Percentiles rank a stretch among this genome's conserved stretches.
These are phyloP conservation scores for Globisporangium solare DNA, from an alignment of 352 stramenopile genomes.

Conservation along the genomic window DNA sequence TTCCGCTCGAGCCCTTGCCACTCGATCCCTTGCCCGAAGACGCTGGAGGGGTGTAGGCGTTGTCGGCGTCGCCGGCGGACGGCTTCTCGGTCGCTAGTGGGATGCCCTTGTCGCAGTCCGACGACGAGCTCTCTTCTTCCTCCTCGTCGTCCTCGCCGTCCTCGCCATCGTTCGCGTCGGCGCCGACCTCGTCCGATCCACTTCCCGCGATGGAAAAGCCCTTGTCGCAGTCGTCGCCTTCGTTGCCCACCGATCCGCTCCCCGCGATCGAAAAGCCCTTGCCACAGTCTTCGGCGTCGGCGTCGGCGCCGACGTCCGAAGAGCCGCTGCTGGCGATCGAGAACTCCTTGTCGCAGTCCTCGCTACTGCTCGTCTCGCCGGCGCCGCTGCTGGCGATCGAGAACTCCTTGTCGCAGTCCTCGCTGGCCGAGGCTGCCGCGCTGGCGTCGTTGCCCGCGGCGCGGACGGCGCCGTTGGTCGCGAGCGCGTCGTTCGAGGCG, in stretches of 20 bases:
- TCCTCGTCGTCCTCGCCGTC: no score
- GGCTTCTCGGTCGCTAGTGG: constrained; percentile 13
- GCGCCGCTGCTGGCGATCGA: constrained; percentile 4
- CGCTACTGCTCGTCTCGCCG: no score
- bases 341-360: constrained; percentile 34
- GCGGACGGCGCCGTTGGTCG: constrained; percentile 15
- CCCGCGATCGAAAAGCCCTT: constrained; percentile 12
- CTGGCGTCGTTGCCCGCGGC: constrained; percentile 11
- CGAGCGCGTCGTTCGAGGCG: constrained; percentile 9
- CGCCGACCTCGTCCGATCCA: constrained; percentile 1
- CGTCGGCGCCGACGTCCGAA: no score
- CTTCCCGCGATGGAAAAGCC: constrained; percentile 12
- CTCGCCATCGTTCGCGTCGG: constrained; percentile 3
- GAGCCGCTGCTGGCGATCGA: constrained; percentile 23
- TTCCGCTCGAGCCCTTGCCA: constrained; percentile 2
- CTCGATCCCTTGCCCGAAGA: constrained; percentile 8
- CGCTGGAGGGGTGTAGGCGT: constrained; percentile 3
- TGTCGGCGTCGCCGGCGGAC: constrained; percentile 2
- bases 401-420: constrained; percentile 15
- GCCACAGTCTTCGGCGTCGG: constrained; percentile 12
- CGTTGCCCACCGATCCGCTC: not conserved
- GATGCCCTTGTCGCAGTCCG: constrained; percentile 14
- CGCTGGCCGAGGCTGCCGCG: not conserved
- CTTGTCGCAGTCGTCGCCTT: constrained; percentile 12
- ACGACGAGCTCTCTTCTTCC: not conserved